Conservation (phyloP, 1,284 basidiomycete genomes). For the Trichosporon faecale region DNA sequence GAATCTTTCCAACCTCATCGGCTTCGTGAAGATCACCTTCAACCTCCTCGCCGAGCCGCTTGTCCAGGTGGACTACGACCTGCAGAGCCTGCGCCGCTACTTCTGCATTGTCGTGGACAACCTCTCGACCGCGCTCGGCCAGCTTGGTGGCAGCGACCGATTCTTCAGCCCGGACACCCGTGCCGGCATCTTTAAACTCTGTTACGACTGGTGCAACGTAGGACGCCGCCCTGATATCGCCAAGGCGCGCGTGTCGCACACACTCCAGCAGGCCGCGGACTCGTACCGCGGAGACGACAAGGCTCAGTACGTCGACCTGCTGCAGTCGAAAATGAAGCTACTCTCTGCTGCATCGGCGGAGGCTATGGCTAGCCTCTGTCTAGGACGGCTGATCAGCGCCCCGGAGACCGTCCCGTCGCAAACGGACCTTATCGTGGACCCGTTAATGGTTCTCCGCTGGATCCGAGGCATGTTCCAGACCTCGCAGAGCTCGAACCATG, state of each 20-base stretch:
- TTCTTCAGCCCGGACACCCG: constrained; percentile 75
- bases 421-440: constrained; percentile 49
- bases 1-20: constrained; percentile 73
- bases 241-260: constrained; percentile 68
- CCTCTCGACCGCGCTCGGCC: constrained; percentile 73
- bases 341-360: constrained; percentile 75
- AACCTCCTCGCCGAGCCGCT: constrained; percentile 68
- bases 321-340: constrained; percentile 67
- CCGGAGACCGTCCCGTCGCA: constrained; percentile 40
- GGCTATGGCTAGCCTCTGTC: constrained; percentile 79
- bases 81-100: constrained; percentile 79
- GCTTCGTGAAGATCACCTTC: constrained; percentile 81
- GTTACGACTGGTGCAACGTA: constrained; percentile 90
- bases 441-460: constrained; percentile 53
- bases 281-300: constrained; percentile 56
- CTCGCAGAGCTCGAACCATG: constrained; percentile 46
- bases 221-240: constrained; percentile 71
- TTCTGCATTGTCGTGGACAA: constrained; percentile 86
- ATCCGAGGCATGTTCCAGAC: constrained; percentile 54
- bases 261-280: constrained; percentile 67
- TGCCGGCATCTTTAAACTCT: constrained; percentile 75
- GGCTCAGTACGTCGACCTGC: constrained; percentile 58
- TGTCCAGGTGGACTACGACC: constrained; percentile 70
- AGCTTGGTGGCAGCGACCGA: constrained; percentile 67
- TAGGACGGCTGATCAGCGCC: constrained; percentile 55